Conservation (phyloP, 2,329 filamentous ascomycete species). For the Scedosporium boydii region DNA sequence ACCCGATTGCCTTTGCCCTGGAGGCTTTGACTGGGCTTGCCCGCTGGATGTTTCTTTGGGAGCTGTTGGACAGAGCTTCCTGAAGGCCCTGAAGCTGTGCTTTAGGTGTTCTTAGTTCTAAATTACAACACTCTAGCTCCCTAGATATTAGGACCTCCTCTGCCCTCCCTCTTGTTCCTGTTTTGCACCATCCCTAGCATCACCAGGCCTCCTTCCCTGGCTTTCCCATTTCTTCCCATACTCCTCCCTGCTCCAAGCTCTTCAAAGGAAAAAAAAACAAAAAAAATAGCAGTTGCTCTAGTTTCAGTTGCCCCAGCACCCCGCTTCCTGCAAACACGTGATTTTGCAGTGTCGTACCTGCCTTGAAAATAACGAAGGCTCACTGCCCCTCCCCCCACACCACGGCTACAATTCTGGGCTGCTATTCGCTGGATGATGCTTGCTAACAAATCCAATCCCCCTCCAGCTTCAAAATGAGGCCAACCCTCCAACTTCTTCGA, state of each 20-base stretch:
- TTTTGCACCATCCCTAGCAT: too few species aligned
- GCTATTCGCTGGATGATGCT: slow-evolving; percentile 14
- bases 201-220: too few species aligned
- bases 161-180: too few species aligned
- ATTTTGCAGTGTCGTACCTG: neutral
- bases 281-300: neutral
- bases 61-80: too few species aligned
- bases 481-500: slow-evolving; percentile 28
- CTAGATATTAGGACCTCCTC: too few species aligned
- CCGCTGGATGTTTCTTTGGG: too few species aligned
- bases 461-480: slow-evolving; percentile 36
- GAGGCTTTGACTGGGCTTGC: too few species aligned
- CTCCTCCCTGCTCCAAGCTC: neutral
- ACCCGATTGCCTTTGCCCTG: neutral
- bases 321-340: slow-evolving; percentile 3
- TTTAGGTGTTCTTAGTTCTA: too few species aligned
- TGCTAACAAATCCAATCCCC: slow-evolving; percentile 27
- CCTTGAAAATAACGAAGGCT: neutral
- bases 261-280: neutral
- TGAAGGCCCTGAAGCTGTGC: too few species aligned
- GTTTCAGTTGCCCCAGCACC: neutral
- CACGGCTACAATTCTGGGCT: slow-evolving; percentile 9
- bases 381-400: slow-evolving; percentile 4
- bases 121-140: too few species aligned
- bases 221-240: too few species aligned